These are phyloP conservation scores for Debaryomyces prosopidis DNA, from an alignment of 805 yeast species.

Conservation along the genomic window DNA sequence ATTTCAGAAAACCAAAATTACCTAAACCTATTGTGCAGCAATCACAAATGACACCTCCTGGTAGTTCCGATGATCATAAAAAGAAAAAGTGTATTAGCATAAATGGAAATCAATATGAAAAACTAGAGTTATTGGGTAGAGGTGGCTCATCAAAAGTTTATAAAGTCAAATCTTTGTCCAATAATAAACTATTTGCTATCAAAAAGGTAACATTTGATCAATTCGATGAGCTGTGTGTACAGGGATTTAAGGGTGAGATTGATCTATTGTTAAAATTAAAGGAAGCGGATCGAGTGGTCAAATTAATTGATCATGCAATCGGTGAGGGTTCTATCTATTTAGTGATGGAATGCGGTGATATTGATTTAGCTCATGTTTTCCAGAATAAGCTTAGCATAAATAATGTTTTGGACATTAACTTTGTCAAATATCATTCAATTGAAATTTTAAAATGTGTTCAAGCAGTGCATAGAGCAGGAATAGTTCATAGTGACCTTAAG, in stretches of 20 bases:
- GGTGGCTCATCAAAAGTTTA: constrained; percentile 94
- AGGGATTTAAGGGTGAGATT: constrained; percentile 89
- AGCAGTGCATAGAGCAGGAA: constrained; percentile 84
- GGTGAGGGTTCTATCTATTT: constrained; percentile 62
- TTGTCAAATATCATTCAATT: constrained; percentile 74
- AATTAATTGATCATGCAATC: constrained; percentile 72
- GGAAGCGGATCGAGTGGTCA: constrained; percentile 70
- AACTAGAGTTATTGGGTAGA: constrained; percentile 76
- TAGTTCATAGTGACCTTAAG: constrained; percentile 79
- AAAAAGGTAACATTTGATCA: constrained; percentile 81
- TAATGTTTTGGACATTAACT: constrained; percentile 59
- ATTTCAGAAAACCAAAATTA: constrained; percentile 35
- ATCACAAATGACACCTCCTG: neutral
- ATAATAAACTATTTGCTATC: constrained; percentile 68
- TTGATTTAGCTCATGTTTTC: constrained; percentile 82
- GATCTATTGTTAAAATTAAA: constrained; percentile 64
- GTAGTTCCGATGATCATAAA: constrained; percentile 16
- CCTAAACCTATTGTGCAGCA: constrained; percentile 14
- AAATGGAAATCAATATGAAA: constrained; percentile 67
- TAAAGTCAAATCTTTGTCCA: constrained; percentile 58
- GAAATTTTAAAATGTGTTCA: constrained; percentile 81
- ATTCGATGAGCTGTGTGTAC: constrained; percentile 70
- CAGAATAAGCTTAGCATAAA: constrained; percentile 50
- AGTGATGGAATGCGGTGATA: constrained; percentile 94
- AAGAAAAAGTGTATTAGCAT: constrained; percentile 31